phyloP scores from a whole-genome alignment of 2,329 filamentous ascomycete species.

The Fusarium camptoceras region DNA sequence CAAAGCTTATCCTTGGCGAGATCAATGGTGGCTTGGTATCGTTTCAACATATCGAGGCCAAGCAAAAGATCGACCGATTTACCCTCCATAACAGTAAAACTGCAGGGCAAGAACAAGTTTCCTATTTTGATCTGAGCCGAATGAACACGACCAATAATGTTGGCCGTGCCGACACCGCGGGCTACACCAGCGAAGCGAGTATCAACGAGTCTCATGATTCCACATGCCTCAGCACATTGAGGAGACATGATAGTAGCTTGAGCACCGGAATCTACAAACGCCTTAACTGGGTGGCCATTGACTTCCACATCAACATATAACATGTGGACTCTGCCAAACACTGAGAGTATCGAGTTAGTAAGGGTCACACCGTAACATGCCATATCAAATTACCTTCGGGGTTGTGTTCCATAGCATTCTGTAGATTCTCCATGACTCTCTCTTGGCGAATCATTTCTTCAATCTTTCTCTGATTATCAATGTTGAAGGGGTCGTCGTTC shows the following conservation, averaged over 20 bases:
- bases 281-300: constrained; percentile 92
- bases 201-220: constrained; percentile 96
- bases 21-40: constrained; percentile 94
- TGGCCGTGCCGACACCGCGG: constrained; percentile 91
- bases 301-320: constrained; percentile 96
- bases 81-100: constrained; percentile 99
- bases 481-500: constrained; percentile 94
- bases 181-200: constrained; percentile 92
- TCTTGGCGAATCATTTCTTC: constrained; percentile 98
- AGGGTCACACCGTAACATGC: not conserved
- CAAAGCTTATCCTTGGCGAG: constrained; percentile 85
- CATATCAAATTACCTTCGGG: constrained; percentile 80
- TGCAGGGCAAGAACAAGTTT: constrained; percentile 86
- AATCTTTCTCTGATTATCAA: constrained; percentile 90
- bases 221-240: constrained; percentile 87
- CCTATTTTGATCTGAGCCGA: constrained; percentile 96
- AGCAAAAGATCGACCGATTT: constrained; percentile 95
- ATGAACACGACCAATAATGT: constrained; percentile 94
- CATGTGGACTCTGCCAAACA: constrained; percentile 95
- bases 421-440: constrained; percentile 92
- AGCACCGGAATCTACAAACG: constrained; percentile 95
- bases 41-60: constrained; percentile 95
- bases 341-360: constrained; percentile 57
- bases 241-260: constrained; percentile 99
- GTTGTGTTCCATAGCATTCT: constrained; percentile 97